A percentile compares a stretch with the other conserved stretches of the same genome.
Conservation (phyloP, 1,139 yeast species). For the Pichia norvegensis region DNA sequence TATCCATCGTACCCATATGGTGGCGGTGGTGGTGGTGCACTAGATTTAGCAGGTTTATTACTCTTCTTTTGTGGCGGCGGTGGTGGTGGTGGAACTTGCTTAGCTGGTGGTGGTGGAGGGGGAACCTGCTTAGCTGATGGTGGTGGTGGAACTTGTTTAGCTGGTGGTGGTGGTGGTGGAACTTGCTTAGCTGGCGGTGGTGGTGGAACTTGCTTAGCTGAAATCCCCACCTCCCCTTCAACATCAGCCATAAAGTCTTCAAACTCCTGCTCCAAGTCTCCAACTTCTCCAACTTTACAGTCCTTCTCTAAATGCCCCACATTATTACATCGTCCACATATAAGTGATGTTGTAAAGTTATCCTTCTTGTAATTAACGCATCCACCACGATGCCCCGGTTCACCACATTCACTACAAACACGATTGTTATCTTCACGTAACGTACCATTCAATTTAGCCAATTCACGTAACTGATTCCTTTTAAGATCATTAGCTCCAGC, state of each 20-base stretch:
- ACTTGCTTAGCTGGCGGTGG: background rate
- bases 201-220: background rate
- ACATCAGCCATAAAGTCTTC: constrained; percentile 46
- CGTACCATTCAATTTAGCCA: constrained; percentile 93
- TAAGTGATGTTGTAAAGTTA: constrained; percentile 48
- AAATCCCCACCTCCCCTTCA: constrained; percentile 22
- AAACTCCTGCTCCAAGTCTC: constrained; percentile 36
- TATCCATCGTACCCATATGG: background rate
- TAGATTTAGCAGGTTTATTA: background rate
- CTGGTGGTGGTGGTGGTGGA: constrained; percentile 9
- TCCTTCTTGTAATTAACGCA: constrained; percentile 46
- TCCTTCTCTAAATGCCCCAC: constrained; percentile 86
- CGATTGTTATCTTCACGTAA: constrained; percentile 64
- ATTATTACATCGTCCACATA: constrained; percentile 73
- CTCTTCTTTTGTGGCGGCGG: constrained; percentile 2
- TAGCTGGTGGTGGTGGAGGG: constrained; percentile 15
- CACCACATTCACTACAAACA: constrained; percentile 54
- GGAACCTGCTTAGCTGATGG: constrained; percentile 10
- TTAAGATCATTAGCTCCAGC: constrained; percentile 90
- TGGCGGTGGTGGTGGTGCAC: background rate
- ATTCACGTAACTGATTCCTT: constrained; percentile 80
- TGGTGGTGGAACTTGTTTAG: constrained; percentile 1
- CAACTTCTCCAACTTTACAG: constrained; percentile 41
- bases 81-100: constrained; percentile 11
- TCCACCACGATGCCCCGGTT: constrained; percentile 53